Evolutionary conservation across 768 basidiomycete species (phyloP).

Genomic region (Lentinula sp.): DNA sequence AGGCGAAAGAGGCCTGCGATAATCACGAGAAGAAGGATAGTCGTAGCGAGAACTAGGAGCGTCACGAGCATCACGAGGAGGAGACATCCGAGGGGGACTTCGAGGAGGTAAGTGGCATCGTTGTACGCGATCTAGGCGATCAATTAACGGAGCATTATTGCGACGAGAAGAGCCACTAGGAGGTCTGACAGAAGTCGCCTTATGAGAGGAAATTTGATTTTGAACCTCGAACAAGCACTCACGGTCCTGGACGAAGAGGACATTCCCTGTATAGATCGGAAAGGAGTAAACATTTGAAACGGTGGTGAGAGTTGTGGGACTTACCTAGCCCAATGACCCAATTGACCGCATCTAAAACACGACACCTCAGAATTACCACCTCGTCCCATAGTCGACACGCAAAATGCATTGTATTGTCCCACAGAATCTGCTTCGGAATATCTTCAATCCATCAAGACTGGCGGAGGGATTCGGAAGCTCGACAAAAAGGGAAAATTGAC

Average conservation of each 20-base stretch:
- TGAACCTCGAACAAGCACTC: conserved; percentile 21
- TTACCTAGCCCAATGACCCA: conserved; percentile 88
- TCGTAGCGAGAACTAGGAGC: conserved; percentile 44
- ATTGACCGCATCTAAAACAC: conserved; percentile 82
- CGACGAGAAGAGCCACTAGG: conserved; percentile 33
- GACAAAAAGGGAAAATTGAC: too few relatives aligned
- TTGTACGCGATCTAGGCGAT: conserved; percentile 54
- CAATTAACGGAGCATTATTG: conserved; percentile 48
- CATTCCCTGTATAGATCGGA: conserved; percentile 51
- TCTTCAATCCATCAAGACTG: too few relatives aligned
- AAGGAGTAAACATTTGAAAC: not conserved
- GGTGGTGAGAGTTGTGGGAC: conserved; percentile 12
- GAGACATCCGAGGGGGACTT: not conserved
- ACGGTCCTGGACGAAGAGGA: conserved; percentile 51
- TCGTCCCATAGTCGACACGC: too few relatives aligned
- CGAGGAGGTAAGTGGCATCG: conserved; percentile 21
- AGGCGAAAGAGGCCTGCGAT: conserved; percentile 41
- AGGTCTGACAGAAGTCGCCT: conserved; percentile 10
- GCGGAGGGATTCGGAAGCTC: too few relatives aligned
- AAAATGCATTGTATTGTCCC: too few relatives aligned
- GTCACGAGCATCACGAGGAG: conserved; percentile 30
- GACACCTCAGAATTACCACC: too few relatives aligned
- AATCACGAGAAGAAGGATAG: conserved; percentile 59
- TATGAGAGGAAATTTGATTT: not conserved
- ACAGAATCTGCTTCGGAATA: too few relatives aligned